phyloP scores from a whole-genome alignment of 148 eudicot genomes.

The Rhododendron vialii region DNA sequence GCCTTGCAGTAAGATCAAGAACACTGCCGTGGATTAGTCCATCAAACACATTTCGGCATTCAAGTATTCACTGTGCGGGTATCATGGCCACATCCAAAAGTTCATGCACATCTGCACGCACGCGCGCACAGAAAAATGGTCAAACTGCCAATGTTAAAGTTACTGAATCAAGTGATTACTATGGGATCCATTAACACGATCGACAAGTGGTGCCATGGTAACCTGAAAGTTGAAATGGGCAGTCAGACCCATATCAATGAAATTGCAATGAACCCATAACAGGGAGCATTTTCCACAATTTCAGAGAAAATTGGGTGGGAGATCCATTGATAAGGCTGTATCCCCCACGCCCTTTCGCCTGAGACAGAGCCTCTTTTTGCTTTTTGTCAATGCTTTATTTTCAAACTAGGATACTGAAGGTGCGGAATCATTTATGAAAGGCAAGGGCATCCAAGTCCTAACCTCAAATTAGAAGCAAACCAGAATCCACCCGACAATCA shows the following conservation, averaged over 20 bases:
- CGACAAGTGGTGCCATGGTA: not conserved
- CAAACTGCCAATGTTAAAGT: not conserved
- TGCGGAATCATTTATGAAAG: not conserved
- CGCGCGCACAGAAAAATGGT: not conserved
- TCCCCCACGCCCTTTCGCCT: not conserved
- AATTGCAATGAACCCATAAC: not conserved
- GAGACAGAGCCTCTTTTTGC: not conserved
- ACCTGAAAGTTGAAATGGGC: not conserved
- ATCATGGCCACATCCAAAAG: not conserved
- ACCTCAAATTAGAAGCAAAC: not conserved
- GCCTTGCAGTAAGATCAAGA: conserved; percentile 58
- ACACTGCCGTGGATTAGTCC: conserved; percentile 40
- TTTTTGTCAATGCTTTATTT: not conserved
- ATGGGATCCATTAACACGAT: not conserved
- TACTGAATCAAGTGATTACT: not conserved
- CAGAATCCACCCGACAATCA: not conserved
- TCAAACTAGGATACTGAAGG: not conserved
- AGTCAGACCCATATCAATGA: not conserved
- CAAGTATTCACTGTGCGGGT: not conserved
- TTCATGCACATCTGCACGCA: not conserved
- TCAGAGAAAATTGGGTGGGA: not conserved
- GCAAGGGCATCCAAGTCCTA: not conserved
- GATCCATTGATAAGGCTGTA: not conserved
- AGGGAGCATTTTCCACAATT: not conserved
- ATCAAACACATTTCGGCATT: conserved; percentile 2